phyloP scores from a whole-genome alignment of 768 basidiomycete genomes.

The Filobasidium floriforme region DNA sequence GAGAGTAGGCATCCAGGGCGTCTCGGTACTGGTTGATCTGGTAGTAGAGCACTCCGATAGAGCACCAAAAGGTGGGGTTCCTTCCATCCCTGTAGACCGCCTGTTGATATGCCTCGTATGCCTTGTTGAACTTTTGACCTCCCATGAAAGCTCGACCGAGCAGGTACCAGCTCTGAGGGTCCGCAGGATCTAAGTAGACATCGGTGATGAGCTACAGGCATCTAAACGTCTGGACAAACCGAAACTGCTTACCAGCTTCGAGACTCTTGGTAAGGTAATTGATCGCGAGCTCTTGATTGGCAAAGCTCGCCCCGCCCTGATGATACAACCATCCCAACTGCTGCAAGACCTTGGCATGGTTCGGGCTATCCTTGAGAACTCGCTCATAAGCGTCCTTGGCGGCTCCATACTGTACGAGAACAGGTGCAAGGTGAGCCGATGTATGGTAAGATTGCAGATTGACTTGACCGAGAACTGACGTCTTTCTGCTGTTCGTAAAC shows the following conservation, averaged over 20 bases:
- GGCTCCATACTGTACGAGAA: conserved; percentile 59
- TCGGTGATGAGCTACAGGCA: neutral
- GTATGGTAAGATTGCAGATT: conserved; percentile 3
- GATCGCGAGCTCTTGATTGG: conserved; percentile 91
- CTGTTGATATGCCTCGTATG: conserved; percentile 98
- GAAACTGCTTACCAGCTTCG: conserved; percentile 68
- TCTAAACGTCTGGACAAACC: no score
- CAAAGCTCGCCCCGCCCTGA: conserved; percentile 87
- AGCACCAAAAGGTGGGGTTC: conserved; percentile 99
- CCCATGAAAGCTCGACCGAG: conserved; percentile 98
- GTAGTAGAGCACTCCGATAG: conserved; percentile 97
- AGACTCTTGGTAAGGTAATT: conserved; percentile 88
- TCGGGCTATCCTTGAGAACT: conserved; percentile 84
- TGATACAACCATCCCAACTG: conserved; percentile 98
- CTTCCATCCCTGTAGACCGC: conserved; percentile 97
- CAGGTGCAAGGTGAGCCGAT: neutral
- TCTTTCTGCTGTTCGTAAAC: conserved; percentile 97
- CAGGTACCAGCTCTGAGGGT: conserved; percentile 98
- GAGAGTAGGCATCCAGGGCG: conserved; percentile 95
- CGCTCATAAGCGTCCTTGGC: conserved; percentile 95
- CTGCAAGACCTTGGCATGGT: conserved; percentile 92
- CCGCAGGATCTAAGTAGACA: conserved; percentile 59
- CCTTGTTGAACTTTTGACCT: conserved; percentile 96
- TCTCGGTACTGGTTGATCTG: conserved; percentile 99
- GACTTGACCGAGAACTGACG: conserved; percentile 50